Conservation (phyloP, 768 basidiomycete genomes). For the Boletus rex-veris region DNA sequence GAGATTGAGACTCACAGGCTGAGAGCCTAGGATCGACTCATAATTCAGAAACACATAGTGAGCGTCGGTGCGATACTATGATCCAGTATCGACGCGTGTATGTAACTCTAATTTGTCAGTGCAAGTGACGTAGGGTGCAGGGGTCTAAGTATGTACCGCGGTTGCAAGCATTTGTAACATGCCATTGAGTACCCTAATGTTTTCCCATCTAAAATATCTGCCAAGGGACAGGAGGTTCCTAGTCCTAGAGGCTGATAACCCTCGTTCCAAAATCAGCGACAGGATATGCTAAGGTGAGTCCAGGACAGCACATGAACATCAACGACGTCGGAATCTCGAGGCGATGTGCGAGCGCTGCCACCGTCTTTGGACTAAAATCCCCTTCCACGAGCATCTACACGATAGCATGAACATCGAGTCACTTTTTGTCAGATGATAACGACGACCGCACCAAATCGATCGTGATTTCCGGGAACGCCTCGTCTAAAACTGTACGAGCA, state of each 20-base stretch:
- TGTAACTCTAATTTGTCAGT: too few relatives aligned
- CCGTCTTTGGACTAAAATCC: slow-evolving; percentile 41
- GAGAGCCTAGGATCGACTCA: too few relatives aligned
- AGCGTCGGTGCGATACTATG: too few relatives aligned
- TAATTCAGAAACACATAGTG: too few relatives aligned
- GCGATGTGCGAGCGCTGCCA: slow-evolving; percentile 48
- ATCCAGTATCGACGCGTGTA: too few relatives aligned
- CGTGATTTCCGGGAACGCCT: slow-evolving; percentile 63
- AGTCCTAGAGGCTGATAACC: slow-evolving; percentile 35
- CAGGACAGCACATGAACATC: slow-evolving; percentile 65
- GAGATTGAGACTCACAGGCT: too few relatives aligned
- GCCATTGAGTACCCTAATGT: too few relatives aligned
- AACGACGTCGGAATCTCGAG: slow-evolving; percentile 49
- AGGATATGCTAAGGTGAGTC: slow-evolving; percentile 38
- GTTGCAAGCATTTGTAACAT: too few relatives aligned
- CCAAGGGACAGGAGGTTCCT: neutral
- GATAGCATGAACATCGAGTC: neutral
- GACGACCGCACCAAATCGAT: slow-evolving; percentile 48
- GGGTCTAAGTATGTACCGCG: too few relatives aligned
- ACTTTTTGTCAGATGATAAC: neutral
- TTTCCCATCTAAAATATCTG: too few relatives aligned
- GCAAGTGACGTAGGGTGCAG: too few relatives aligned
- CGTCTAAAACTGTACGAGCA: slow-evolving; percentile 44
- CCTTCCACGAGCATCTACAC: slow-evolving; percentile 45
- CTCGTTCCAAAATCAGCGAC: slow-evolving; percentile 52